Conservation (phyloP, 2,329 filamentous ascomycete species). For the Exophiala oligosperma region DNA sequence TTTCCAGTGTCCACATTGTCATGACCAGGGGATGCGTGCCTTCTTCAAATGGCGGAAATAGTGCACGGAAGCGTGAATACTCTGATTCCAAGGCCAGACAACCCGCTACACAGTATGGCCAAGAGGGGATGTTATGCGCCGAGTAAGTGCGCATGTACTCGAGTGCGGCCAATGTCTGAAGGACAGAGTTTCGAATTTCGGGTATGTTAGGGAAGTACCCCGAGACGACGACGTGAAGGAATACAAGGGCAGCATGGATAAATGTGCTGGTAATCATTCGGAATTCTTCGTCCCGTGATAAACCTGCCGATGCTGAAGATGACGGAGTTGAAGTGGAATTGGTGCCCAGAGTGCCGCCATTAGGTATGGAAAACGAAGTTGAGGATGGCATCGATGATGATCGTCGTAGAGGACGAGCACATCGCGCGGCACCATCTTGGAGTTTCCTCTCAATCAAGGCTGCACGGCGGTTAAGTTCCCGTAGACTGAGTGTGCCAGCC, state of each 20-base stretch:
- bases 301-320: neutral
- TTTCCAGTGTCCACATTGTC: constrained; percentile 5
- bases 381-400: too few relatives aligned
- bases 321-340: too few relatives aligned
- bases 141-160: constrained; percentile 12
- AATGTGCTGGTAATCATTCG: constrained; percentile 13
- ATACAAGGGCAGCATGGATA: constrained; percentile 7
- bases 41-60: neutral
- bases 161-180: constrained; percentile 2
- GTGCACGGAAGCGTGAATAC: constrained; percentile 2
- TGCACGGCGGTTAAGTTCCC: constrained; percentile 1
- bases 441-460: neutral
- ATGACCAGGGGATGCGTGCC: constrained; percentile 4
- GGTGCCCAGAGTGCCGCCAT: too few relatives aligned
- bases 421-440: neutral
- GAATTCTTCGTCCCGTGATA: neutral
- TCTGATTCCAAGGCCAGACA: constrained; percentile 10
- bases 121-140: constrained; percentile 8
- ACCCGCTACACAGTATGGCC: constrained; percentile 22
- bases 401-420: neutral
- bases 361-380: too few relatives aligned
- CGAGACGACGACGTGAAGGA: constrained; percentile 14
- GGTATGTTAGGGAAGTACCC: constrained; percentile 6
- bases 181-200: constrained; percentile 10
- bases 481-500: neutral